Conservation (phyloP, 345 rosid genomes). For the Camelina sativa region DNA sequence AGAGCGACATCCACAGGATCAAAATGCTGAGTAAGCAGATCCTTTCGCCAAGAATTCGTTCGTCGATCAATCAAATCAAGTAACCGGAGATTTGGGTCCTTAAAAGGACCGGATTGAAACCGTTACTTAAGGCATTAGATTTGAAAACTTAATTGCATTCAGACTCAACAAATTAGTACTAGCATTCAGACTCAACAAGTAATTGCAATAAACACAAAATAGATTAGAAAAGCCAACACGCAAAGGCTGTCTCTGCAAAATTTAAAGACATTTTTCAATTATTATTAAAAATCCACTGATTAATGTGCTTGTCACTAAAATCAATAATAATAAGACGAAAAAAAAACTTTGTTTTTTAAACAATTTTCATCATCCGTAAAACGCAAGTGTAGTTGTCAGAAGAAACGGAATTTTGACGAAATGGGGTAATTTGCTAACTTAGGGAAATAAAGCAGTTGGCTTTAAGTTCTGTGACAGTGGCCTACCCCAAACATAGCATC, state of each 20-base stretch:
- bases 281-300: not conserved
- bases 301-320: not conserved
- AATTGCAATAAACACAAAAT: slow-evolving; percentile 33
- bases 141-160: slow-evolving; percentile 17
- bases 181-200: slow-evolving; percentile 20
- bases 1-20: no score
- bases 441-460: slow-evolving; percentile 37
- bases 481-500: slow-evolving; percentile 42
- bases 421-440: slow-evolving; percentile 37
- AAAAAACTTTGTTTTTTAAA: not conserved
- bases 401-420: slow-evolving; percentile 43
- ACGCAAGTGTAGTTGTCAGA: slow-evolving; percentile 40
- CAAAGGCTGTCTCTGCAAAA: slow-evolving; percentile 24
- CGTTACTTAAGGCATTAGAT: no score
- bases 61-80: no score
- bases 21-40: no score
- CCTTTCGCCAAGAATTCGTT: no score
- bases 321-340: not conserved
- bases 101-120: no score
- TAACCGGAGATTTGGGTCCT: no score
- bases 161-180: slow-evolving; percentile 6
- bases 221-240: slow-evolving; percentile 40
- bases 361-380: slow-evolving; percentile 8
- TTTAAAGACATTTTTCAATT: not conserved
- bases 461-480: slow-evolving; percentile 39